phyloP scores from a whole-genome alignment of 768 basidiomycete genomes.

The Dacryopinax primogenitus region DNA sequence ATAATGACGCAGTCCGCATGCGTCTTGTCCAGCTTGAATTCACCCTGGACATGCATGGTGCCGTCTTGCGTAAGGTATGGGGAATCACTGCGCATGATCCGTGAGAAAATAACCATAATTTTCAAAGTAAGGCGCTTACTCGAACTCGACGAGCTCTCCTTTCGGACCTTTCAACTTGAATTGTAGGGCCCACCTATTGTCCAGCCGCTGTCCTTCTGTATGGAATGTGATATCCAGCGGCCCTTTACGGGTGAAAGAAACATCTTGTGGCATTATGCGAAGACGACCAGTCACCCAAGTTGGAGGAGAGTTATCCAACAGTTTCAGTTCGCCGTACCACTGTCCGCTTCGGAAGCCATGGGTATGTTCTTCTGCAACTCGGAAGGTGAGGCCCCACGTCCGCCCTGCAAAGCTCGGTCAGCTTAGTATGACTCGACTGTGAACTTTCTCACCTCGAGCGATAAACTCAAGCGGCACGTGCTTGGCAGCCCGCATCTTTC shows the following conservation, averaged over 20 bases:
- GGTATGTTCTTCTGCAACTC: background rate
- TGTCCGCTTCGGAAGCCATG: background rate
- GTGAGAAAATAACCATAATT: background rate
- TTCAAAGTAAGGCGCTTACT: background rate
- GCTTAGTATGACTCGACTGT: background rate
- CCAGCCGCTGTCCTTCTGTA: background rate
- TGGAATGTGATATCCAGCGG: slow-evolving; percentile 4
- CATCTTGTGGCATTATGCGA: background rate
- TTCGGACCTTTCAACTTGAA: background rate
- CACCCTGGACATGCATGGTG: background rate
- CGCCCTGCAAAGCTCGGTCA: background rate
- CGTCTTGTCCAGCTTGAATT: slow-evolving; percentile 8
- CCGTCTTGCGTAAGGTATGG: background rate
- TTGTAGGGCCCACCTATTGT: background rate
- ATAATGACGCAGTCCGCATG: background rate
- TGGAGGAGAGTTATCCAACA: background rate
- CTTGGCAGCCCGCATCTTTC: background rate
- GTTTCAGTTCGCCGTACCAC: background rate
- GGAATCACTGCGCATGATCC: background rate
- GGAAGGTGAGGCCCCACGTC: background rate
- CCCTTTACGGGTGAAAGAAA: background rate
- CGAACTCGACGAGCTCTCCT: background rate
- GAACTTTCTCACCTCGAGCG: background rate
- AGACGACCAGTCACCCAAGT: background rate
- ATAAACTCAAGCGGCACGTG: background rate